Evolutionary conservation across 768 basidiomycete species (phyloP).

Genomic region (Kwoniella heveanensis): DNA sequence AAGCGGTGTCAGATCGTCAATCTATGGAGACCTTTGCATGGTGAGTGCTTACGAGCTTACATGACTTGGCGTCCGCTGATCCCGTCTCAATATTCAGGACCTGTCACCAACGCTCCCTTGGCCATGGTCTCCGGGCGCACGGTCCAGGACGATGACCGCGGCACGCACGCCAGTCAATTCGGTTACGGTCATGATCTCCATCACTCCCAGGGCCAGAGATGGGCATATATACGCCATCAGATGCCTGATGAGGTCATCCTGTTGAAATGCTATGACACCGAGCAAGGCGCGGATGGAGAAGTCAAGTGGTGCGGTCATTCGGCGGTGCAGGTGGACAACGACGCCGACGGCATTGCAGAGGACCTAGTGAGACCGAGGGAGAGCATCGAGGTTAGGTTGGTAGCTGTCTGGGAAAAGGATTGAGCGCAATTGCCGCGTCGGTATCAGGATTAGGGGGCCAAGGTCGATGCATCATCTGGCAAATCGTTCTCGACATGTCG

Average conservation of each 20-base stretch:
- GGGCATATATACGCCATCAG: conserved; percentile 42
- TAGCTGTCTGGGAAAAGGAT: conserved; percentile 23
- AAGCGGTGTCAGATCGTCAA: conserved; percentile 39
- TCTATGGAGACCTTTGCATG: conserved; percentile 40
- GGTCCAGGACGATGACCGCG: conserved; percentile 13
- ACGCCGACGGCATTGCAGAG: conserved; percentile 13
- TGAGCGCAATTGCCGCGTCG: too few species aligned
- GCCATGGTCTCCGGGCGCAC: conserved; percentile 22
- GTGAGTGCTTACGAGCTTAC: conserved; percentile 19
- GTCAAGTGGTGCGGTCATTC: conserved; percentile 31
- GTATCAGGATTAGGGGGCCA: too few species aligned
- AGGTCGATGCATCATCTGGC: too few species aligned
- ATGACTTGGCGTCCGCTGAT: neutral
- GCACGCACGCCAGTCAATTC: conserved; percentile 26
- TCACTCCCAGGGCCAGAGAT: conserved; percentile 28
- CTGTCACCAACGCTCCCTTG: conserved; percentile 44
- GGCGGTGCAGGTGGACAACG: conserved; percentile 26
- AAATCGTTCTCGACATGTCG: too few species aligned
- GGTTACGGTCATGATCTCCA: conserved; percentile 33
- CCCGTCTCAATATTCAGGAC: conserved; percentile 21
- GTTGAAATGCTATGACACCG: conserved; percentile 41
- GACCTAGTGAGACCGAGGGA: conserved; percentile 22
- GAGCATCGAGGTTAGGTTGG: conserved; percentile 31
- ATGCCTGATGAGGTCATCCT: conserved; percentile 40
- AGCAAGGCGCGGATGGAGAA: conserved; percentile 25